Evolutionary conservation across 1,284 basidiomycete species (phyloP), one percentile per base, ranked within the genome.

Genomic region (Ceratobasidium sp.): DNA sequence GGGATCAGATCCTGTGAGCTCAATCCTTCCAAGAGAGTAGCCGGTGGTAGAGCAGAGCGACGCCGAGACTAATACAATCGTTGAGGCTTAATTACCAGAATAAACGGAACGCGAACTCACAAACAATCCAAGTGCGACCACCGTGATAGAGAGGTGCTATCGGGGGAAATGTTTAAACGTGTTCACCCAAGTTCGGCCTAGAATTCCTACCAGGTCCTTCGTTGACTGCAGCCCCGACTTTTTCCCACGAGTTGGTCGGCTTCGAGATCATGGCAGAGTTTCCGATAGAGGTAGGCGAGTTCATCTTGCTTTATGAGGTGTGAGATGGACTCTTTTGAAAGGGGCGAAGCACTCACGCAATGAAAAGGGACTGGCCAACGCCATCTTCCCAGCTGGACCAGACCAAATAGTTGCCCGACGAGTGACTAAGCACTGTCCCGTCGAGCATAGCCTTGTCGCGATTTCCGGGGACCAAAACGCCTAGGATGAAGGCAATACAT

Each of bases 1-100:
- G 3, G 81, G 82, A 72, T 82, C 76, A 8, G 79, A 77, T 14
- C 82, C 82, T 0, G 78, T 79, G 18, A 81, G 76, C 72, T 81
- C 79, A 5, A 83, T 78, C 1, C 75, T 74, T 2, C 62, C 71
- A 30, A 74, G 73, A 26, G 71, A 72, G 36, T 74, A 74, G 28
- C 73, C 72, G 12, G 73, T 36, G 14, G 43, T 62, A 46, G 53
- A 30, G 46, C 73, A 74, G n/a, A 21, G 23, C 23, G 69, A 74
- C 8, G 73, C 73, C 4, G 73, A 74, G 61, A 55, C 67, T 62
- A 28, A 18, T 79, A 58, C 8, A 21, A 6, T 39, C 8, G n/a
- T n/a, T 18, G 30, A 39, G 36, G 14, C 36, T 14, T 14, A 39
- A 14, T 39, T 14, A 6, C 14, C 6, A 39, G 36, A 39, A 39